A percentile compares a stretch with the other conserved stretches of the same genome.
Conservation (phyloP, 768 basidiomycete species). For the Hygrocybe punicea region DNA sequence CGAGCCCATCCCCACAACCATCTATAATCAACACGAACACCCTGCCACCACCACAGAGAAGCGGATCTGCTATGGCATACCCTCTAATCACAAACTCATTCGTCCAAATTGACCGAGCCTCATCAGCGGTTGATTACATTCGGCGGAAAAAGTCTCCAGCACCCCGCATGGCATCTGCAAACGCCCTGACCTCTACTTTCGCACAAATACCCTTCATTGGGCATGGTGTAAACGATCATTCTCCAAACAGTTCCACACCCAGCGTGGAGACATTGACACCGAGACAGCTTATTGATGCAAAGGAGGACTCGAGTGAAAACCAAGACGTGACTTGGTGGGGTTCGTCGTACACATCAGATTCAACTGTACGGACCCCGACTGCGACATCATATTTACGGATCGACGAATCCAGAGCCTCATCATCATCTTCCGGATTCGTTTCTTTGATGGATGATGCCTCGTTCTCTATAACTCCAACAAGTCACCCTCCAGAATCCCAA, state of each 20-base stretch:
- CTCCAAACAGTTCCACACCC: slow-evolving; percentile 36
- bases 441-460: slow-evolving; percentile 73
- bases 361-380: slow-evolving; percentile 57
- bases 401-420: slow-evolving; percentile 39
- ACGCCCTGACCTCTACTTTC: slow-evolving; percentile 51
- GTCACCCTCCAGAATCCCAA: slow-evolving; percentile 10
- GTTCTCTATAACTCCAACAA: slow-evolving; percentile 38
- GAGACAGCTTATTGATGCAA: slow-evolving; percentile 22
- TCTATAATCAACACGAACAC: slow-evolving; percentile 41
- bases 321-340: slow-evolving; percentile 54
- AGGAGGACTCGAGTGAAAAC: slow-evolving; percentile 28
- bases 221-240: slow-evolving; percentile 20
- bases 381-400: slow-evolving; percentile 61
- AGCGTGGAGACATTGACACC: slow-evolving; percentile 33
- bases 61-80: slow-evolving; percentile 64
- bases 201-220: slow-evolving; percentile 39
- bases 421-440: slow-evolving; percentile 63
- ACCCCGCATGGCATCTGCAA: slow-evolving; percentile 53
- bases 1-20: slow-evolving; percentile 72
- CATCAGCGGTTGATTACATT: slow-evolving; percentile 74
- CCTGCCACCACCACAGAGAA: slow-evolving; percentile 51
- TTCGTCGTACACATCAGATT: slow-evolving; percentile 33
- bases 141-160: slow-evolving; percentile 55
- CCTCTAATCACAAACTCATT: slow-evolving; percentile 47
- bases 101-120: slow-evolving; percentile 61